Evolutionary conservation across 1,284 basidiomycete genomes (phyloP).

Genomic region (Cerrena zonata): DNA sequence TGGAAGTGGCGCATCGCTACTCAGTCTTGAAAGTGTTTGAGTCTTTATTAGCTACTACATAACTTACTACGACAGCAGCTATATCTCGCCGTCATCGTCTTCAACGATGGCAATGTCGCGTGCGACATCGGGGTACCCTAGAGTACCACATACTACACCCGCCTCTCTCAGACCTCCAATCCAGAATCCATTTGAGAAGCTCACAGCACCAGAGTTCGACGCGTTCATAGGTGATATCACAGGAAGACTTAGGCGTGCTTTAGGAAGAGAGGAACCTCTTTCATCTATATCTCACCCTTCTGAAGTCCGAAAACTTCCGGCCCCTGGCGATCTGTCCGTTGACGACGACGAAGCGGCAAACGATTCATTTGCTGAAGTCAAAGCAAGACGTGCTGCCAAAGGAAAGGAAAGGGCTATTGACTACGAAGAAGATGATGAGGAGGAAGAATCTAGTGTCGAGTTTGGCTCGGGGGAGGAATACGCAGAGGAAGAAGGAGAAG

Average conservation of each 20-base stretch:
- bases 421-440: constrained; percentile 28
- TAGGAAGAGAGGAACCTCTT: constrained; percentile 37
- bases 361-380: constrained; percentile 51
- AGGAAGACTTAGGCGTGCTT: constrained; percentile 44
- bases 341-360: constrained; percentile 34
- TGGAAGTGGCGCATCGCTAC: background rate
- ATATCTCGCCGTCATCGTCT: background rate
- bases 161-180: constrained; percentile 41
- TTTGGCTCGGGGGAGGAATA: constrained; percentile 6
- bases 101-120: constrained; percentile 17
- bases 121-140: constrained; percentile 15
- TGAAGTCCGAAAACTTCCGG: constrained; percentile 10
- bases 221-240: constrained; percentile 62
- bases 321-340: constrained; percentile 8
- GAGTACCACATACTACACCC: constrained; percentile 14
- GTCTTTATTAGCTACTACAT: background rate
- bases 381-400: constrained; percentile 44
- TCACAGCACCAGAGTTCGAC: constrained; percentile 60
- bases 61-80: background rate
- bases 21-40: no score
- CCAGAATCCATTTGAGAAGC: constrained; percentile 64
- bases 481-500: constrained; percentile 19
- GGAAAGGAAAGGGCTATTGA: constrained; percentile 57
- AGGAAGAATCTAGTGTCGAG: constrained; percentile 10
- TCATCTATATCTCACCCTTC: background rate